Percentiles rank a stretch among this genome's conserved stretches.
Evolutionary conservation across 1,284 basidiomycete species (phyloP).

Genomic region (Sanghuangporus weigelae): DNA sequence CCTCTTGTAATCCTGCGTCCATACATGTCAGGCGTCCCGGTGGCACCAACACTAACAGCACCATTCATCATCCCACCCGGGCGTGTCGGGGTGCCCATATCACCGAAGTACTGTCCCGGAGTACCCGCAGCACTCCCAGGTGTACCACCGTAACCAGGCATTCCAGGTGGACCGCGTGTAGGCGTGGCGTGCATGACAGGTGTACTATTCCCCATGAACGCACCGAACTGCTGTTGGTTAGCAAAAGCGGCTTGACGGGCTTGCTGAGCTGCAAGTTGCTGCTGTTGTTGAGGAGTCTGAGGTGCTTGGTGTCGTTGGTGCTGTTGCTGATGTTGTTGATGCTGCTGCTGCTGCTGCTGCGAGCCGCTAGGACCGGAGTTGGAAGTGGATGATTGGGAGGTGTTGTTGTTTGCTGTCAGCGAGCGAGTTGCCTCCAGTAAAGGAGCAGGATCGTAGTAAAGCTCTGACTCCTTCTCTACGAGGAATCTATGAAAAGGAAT

Average conservation of each 20-base stretch:
- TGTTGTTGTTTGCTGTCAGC: background rate
- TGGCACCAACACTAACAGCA: background rate
- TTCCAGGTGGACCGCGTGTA: background rate
- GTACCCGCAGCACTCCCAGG: background rate
- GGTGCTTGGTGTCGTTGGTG: background rate
- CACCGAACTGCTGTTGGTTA: background rate
- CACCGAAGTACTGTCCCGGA: constrained; percentile 6
- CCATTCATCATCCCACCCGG: constrained; percentile 15
- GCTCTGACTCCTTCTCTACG: constrained; percentile 49
- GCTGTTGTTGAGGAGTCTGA: background rate
- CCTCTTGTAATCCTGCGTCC: constrained; percentile 16
- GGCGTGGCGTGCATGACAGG: constrained; percentile 4
- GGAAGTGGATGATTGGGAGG: background rate
- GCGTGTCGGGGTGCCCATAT: constrained; percentile 7
- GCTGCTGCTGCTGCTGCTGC: constrained; percentile 4
- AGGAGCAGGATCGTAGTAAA: constrained; percentile 59
- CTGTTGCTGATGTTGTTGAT: background rate
- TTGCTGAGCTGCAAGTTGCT: constrained; percentile 7
- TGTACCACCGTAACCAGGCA: background rate
- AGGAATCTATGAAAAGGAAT: constrained; percentile 41
- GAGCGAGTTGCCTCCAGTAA: constrained; percentile 27
- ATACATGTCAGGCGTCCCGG: constrained; percentile 14
- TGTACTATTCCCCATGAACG: background rate
- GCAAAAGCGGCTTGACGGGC: background rate
- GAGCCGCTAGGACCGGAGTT: background rate